These are phyloP conservation scores for Dendrobium huoshanense DNA, from an alignment of 106 monocot species.

Conservation along the genomic window DNA sequence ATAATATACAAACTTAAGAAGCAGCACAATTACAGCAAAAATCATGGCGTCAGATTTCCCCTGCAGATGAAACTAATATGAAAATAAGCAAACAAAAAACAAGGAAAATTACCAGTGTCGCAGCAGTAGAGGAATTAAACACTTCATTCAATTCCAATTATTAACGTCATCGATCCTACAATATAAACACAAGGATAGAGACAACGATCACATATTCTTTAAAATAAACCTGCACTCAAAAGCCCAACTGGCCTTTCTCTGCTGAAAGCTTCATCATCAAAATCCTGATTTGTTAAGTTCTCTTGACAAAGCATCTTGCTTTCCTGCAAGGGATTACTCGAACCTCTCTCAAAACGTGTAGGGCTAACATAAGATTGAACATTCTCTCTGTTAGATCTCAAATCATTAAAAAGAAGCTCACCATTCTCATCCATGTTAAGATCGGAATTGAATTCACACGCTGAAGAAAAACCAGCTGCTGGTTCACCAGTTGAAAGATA, in stretches of 20 bases:
- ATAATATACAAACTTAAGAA: too few species aligned
- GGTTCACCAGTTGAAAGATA: slow-evolving; percentile 25
- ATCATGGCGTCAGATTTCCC: too few species aligned
- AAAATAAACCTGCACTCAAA: slow-evolving; percentile 32
- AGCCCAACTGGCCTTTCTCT: slow-evolving; percentile 36
- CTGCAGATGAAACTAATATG: neutral
- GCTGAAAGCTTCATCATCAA: slow-evolving; percentile 48
- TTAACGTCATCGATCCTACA: slow-evolving; percentile 20
- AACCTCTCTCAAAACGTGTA: slow-evolving; percentile 10
- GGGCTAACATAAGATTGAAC: slow-evolving; percentile 33
- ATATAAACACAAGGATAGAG: neutral
- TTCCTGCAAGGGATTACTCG: slow-evolving; percentile 24
- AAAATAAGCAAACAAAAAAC: neutral
- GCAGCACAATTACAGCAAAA: too few species aligned
- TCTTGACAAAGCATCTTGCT: slow-evolving; percentile 53
- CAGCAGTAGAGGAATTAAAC: slow-evolving; percentile 4
- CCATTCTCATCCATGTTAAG: slow-evolving; percentile 27
- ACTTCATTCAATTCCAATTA: neutral
- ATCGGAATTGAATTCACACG: slow-evolving; percentile 42
- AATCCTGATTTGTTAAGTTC: slow-evolving; percentile 60
- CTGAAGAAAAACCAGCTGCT: slow-evolving; percentile 18
- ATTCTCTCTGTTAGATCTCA: slow-evolving; percentile 33
- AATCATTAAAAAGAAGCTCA: slow-evolving; percentile 41
- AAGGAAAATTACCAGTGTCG: neutral
- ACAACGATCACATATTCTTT: slow-evolving; percentile 13